Conservation (phyloP, 345 rosid genomes). For the Balakata baccata region DNA sequence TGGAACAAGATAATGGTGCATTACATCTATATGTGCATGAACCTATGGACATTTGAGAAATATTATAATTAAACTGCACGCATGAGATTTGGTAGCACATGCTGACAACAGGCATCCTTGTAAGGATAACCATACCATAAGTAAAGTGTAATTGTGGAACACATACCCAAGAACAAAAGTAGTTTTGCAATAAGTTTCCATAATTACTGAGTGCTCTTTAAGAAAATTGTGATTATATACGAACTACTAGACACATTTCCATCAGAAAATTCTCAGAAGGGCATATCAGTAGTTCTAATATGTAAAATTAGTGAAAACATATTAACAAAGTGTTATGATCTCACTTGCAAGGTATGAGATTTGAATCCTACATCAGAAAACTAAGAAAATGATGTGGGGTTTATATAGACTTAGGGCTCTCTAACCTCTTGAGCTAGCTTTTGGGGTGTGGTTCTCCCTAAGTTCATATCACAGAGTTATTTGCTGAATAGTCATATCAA, state of each 20-base stretch:
- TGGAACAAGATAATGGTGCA: no score
- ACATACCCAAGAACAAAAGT: background rate
- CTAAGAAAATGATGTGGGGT: no score
- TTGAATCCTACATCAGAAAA: no score
- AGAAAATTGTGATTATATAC: background rate
- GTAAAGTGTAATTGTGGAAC: background rate
- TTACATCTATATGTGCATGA: no score
- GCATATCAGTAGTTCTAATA: background rate
- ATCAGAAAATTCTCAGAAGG: background rate
- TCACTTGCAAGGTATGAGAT: no score
- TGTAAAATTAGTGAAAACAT: background rate
- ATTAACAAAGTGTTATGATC: no score
- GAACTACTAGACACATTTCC: background rate
- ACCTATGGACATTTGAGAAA: background rate
- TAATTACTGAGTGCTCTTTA: background rate
- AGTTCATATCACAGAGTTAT: no score
- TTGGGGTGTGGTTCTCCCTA: no score
- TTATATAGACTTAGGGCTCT: no score
- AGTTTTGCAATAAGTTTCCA: background rate
- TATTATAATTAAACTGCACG: background rate
- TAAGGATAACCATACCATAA: background rate
- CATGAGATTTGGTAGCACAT: background rate
- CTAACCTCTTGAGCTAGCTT: no score
- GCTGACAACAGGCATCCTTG: background rate
- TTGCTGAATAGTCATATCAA: background rate